phyloP scores from a whole-genome alignment of 1,284 basidiomycete species.

The Sphagnurus paluster region DNA sequence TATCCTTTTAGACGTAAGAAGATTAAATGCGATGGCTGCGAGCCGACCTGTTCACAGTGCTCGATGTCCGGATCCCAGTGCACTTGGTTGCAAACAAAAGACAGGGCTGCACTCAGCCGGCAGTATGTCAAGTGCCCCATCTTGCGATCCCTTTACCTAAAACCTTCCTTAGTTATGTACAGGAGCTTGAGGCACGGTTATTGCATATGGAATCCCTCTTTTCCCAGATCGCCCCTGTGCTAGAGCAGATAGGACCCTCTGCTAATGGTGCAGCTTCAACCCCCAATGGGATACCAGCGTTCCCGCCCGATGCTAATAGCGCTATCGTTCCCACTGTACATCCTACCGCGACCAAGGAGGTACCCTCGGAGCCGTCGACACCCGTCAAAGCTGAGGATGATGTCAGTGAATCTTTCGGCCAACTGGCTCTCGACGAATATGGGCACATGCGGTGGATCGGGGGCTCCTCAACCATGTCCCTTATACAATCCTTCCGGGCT shows the following conservation, averaged over 20 bases:
- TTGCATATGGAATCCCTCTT: slow-evolving; percentile 84
- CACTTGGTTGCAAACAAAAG: slow-evolving; percentile 85
- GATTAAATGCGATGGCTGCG: slow-evolving; percentile 85
- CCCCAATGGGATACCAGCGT: slow-evolving; percentile 38
- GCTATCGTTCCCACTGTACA: slow-evolving; percentile 40
- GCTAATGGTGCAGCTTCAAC: slow-evolving; percentile 40
- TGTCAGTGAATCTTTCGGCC: slow-evolving; percentile 79
- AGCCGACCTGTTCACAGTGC: slow-evolving; percentile 84
- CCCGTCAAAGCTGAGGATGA: slow-evolving; percentile 68
- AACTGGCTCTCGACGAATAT: slow-evolving; percentile 85
- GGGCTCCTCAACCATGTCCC: slow-evolving; percentile 86
- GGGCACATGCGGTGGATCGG: slow-evolving; percentile 93
- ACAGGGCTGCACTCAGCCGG: slow-evolving; percentile 80
- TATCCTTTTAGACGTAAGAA: slow-evolving; percentile 68
- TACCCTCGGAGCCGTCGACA: slow-evolving; percentile 36
- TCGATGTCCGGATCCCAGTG: slow-evolving; percentile 69
- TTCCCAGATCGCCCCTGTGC: slow-evolving; percentile 71
- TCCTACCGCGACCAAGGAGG: slow-evolving; percentile 41
- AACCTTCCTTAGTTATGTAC: slow-evolving; percentile 64
- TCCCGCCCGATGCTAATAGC: slow-evolving; percentile 22
- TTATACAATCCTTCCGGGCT: slow-evolving; percentile 85
- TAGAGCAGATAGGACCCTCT: slow-evolving; percentile 64
- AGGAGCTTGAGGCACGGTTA: slow-evolving; percentile 81
- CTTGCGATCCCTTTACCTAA: slow-evolving; percentile 11
- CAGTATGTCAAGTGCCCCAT: slow-evolving; percentile 54